Conservation (phyloP, 1,284 basidiomycete genomes). For the Leucoagaricus sp. region DNA sequence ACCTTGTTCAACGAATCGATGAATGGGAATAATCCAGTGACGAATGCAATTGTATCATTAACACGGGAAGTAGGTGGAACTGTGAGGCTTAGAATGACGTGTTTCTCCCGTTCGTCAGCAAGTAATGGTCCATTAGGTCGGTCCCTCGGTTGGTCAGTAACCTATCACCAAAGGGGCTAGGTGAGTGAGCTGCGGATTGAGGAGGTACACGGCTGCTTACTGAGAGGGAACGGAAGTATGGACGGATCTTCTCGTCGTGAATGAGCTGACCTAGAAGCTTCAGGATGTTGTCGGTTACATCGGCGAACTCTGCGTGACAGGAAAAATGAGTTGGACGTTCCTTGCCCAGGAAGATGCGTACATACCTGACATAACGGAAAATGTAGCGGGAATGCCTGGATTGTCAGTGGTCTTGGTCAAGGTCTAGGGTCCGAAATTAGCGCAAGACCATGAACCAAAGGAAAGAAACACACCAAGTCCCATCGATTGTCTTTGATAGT, state of each 20-base stretch:
- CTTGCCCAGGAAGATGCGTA: neutral
- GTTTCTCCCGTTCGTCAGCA: conserved; percentile 58
- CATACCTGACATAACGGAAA: conserved; percentile 75
- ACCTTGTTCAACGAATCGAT: conserved; percentile 67
- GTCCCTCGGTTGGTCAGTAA: conserved; percentile 82
- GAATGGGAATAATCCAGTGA: conserved; percentile 71
- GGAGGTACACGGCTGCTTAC: conserved; percentile 32
- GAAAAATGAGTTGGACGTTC: conserved; percentile 4
- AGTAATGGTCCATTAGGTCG: conserved; percentile 59
- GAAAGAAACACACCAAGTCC: conserved; percentile 70
- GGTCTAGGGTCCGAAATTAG: conserved; percentile 45
- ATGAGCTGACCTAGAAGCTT: conserved; percentile 63
- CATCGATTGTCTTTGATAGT: conserved; percentile 73
- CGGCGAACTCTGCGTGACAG: conserved; percentile 62
- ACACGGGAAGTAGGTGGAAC: conserved; percentile 54
- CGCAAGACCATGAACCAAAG: conserved; percentile 11
- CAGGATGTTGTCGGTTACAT: conserved; percentile 78
- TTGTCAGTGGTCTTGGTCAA: conserved; percentile 81
- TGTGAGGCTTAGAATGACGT: conserved; percentile 68
- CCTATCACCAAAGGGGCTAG: conserved; percentile 35
- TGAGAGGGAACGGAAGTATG: conserved; percentile 78
- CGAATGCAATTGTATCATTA: conserved; percentile 56
- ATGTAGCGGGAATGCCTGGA: conserved; percentile 52
- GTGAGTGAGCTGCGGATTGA: conserved; percentile 2
- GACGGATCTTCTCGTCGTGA: conserved; percentile 62